phyloP scores from a whole-genome alignment of 2,329 filamentous ascomycete genomes.

The Penicillium sp. region DNA sequence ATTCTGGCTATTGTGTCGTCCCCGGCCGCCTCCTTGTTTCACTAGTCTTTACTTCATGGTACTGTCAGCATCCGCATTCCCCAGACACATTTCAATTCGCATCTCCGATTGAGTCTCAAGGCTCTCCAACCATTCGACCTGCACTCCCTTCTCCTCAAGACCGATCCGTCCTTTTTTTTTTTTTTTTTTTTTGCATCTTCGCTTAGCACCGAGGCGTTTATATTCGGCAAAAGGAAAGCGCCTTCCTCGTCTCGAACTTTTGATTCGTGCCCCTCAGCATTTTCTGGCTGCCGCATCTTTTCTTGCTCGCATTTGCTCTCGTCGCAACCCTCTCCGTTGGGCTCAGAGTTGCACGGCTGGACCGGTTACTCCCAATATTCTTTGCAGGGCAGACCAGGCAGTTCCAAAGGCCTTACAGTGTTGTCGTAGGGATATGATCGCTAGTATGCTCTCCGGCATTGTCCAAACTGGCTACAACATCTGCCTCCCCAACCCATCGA shows the following conservation, averaged over 20 bases:
- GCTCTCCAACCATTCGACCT: background rate
- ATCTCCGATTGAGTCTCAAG: conserved; percentile 41
- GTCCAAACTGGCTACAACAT: too few species aligned
- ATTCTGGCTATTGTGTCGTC: too few species aligned
- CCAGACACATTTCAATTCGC: too few species aligned
- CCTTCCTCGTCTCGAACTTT: conserved; percentile 3
- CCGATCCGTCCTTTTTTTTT: background rate
- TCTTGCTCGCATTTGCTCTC: background rate
- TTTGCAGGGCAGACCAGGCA: too few species aligned
- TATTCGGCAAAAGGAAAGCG: conserved; percentile 13
- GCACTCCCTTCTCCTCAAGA: background rate
- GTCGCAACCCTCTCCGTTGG: conserved; percentile 2
- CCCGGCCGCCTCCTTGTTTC: background rate
- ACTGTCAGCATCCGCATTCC: background rate
- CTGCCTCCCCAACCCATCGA: too few species aligned
- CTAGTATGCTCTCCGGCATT: too few species aligned
- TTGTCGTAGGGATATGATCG: too few species aligned
- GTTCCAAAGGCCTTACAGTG: too few species aligned
- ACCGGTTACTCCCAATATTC: conserved; percentile 7
- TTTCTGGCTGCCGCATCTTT: background rate
- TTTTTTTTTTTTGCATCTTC: conserved; percentile 1
- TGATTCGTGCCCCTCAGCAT: conserved; percentile 1
- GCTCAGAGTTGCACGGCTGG: conserved; percentile 13
- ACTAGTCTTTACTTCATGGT: background rate
- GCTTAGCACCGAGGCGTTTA: conserved; percentile 14